Evolutionary conservation across 208 protist genomes (phyloP).

Genomic region (Trypanosoma cruzi): DNA sequence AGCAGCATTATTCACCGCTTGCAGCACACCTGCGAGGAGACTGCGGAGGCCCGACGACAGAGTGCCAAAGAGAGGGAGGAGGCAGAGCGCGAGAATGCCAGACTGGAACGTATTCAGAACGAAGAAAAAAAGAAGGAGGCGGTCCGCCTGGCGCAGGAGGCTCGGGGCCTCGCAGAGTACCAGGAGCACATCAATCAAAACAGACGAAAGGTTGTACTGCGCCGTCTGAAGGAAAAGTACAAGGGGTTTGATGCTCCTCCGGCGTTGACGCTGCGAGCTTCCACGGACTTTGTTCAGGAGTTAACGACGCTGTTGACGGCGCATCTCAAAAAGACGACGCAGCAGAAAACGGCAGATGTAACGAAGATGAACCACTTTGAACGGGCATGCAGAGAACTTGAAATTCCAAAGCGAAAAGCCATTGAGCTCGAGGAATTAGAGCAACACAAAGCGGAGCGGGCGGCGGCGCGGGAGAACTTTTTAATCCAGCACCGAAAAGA

Average conservation of each 20-base stretch:
- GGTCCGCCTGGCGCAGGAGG: conserved; percentile 36
- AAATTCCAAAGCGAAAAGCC: conserved; percentile 72
- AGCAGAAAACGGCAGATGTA: conserved; percentile 57
- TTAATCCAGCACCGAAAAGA: conserved; percentile 79
- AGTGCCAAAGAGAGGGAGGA: conserved; percentile 42
- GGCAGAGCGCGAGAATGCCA: conserved; percentile 30
- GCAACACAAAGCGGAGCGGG: conserved; percentile 52
- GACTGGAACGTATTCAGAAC: conserved; percentile 41
- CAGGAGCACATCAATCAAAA: conserved; percentile 61
- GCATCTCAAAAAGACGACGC: conserved; percentile 48
- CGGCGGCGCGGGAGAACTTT: conserved; percentile 60
- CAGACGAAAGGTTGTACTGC: conserved; percentile 59
- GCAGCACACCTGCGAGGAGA: conserved; percentile 44
- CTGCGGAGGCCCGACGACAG: conserved; percentile 32
- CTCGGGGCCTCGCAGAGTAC: conserved; percentile 56
- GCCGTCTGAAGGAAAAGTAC: conserved; percentile 72
- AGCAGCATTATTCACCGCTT: conserved; percentile 43
- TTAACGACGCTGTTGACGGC: conserved; percentile 56
- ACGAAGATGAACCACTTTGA: conserved; percentile 75
- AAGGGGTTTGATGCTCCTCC: conserved; percentile 64
- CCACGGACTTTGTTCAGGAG: conserved; percentile 68
- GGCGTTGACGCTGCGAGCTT: conserved; percentile 49
- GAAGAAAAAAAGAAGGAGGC: conserved; percentile 60
- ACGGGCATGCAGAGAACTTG: conserved; percentile 58
- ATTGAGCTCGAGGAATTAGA: conserved; percentile 54